phyloP scores from a whole-genome alignment of 345 rosid genomes.

The Viola odorata region DNA sequence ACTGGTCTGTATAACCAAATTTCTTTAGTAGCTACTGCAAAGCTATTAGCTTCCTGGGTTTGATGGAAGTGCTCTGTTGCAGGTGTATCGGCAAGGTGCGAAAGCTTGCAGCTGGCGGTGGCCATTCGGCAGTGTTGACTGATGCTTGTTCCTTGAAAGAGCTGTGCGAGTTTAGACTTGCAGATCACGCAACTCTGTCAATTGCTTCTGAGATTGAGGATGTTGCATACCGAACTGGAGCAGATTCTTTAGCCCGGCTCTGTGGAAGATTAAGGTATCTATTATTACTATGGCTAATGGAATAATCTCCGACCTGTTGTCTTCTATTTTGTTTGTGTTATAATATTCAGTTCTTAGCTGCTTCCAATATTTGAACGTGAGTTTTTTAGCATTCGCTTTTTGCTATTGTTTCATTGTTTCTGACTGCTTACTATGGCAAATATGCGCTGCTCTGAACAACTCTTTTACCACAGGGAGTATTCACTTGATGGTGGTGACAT shows the following conservation, averaged over 20 bases:
- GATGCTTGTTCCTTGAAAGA: conserved; percentile 95
- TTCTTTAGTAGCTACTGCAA: conserved; percentile 11
- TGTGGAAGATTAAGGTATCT: conserved; percentile 79
- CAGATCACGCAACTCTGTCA: conserved; percentile 57
- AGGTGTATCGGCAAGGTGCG: conserved; percentile 95
- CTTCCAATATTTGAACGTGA: too few relatives aligned
- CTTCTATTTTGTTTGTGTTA: background rate
- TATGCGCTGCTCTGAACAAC: too few relatives aligned
- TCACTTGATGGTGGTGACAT: conserved; percentile 37
- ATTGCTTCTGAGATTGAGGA: conserved; percentile 78
- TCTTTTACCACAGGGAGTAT: conserved; percentile 61
- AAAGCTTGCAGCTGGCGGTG: conserved; percentile 96
- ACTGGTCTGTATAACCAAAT: conserved; percentile 50
- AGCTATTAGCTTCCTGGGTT: conserved; percentile 9
- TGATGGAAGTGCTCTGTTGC: conserved; percentile 16
- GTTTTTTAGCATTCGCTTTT: too few relatives aligned
- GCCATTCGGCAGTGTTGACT: conserved; percentile 90
- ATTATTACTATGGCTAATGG: background rate
- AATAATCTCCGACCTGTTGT: background rate
- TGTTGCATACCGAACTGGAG: conserved; percentile 72
- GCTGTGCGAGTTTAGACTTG: conserved; percentile 85
- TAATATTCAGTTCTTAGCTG: too few relatives aligned
- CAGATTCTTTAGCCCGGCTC: conserved; percentile 90
- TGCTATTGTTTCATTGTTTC: too few relatives aligned
- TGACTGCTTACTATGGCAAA: too few relatives aligned